phyloP scores from a whole-genome alignment of 805 yeast genomes.

The Starmerella vaccinii region DNA sequence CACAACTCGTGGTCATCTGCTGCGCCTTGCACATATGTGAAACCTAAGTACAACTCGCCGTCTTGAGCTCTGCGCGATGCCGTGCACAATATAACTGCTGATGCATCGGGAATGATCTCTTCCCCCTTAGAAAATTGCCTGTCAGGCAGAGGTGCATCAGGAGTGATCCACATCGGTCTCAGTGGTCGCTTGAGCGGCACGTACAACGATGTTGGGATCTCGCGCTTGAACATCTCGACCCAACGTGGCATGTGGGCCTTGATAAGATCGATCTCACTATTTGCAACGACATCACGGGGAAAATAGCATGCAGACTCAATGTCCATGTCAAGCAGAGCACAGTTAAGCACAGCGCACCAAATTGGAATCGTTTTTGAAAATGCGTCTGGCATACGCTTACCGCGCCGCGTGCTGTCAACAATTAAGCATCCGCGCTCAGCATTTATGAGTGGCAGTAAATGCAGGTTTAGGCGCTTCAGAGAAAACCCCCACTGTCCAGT shows the following conservation, averaged over 20 bases:
- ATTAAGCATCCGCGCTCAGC: conserved; percentile 40
- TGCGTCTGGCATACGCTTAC: conserved; percentile 79
- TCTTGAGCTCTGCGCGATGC: conserved; percentile 55
- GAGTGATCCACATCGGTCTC: conserved; percentile 62
- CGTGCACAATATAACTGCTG: conserved; percentile 46
- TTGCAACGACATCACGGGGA: conserved; percentile 47
- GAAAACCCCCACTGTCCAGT: conserved; percentile 72
- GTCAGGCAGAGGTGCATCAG: conserved; percentile 36
- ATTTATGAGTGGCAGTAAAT: conserved; percentile 44
- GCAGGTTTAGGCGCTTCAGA: conserved; percentile 61
- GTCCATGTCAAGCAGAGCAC: conserved; percentile 38
- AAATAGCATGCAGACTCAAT: conserved; percentile 29
- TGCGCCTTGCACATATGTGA: conserved; percentile 76
- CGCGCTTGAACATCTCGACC: conserved; percentile 36
- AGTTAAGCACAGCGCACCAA: conserved; percentile 77
- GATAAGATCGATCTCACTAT: conserved; percentile 49
- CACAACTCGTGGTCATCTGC: conserved; percentile 91
- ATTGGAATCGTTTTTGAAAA: conserved; percentile 78
- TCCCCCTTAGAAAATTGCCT: conserved; percentile 29
- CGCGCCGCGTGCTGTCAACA: conserved; percentile 78
- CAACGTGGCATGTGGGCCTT: conserved; percentile 39
- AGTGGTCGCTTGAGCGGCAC: conserved; percentile 39
- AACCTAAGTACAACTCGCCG: conserved; percentile 44
- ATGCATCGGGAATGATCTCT: conserved; percentile 29
- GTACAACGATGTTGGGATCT: conserved; percentile 34